Conservation (phyloP, 2,329 filamentous ascomycete genomes). For the Diaporthe citriasiana region DNA sequence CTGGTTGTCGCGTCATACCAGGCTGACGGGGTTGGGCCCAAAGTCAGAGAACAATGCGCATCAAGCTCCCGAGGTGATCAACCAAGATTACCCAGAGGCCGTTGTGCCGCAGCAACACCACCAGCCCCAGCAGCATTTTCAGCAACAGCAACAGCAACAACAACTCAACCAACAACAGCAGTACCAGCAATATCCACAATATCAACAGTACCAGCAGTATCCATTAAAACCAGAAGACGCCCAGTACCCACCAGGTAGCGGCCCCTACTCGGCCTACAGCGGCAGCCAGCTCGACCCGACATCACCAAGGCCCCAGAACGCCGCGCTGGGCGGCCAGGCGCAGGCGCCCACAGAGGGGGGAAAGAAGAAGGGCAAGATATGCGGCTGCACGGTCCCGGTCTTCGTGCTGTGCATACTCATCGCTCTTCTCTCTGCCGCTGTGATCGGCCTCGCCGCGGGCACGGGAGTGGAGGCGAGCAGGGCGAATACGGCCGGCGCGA, state of each 20-base stretch:
- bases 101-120: slow-evolving; percentile 20
- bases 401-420: slow-evolving; percentile 58
- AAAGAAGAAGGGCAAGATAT: slow-evolving; percentile 45
- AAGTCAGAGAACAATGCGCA: slow-evolving; percentile 35
- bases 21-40: slow-evolving; percentile 27
- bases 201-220: slow-evolving; percentile 32
- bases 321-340: not conserved
- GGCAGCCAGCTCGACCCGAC: slow-evolving; percentile 33
- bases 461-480: slow-evolving; percentile 58
- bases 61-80: slow-evolving; percentile 40
- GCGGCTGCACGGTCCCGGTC: slow-evolving; percentile 56
- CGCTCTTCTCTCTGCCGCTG: slow-evolving; percentile 55
- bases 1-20: not conserved
- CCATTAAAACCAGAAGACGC: slow-evolving; percentile 35
- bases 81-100: slow-evolving; percentile 37
- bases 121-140: not conserved
- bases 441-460: slow-evolving; percentile 61
- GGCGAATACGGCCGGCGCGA: slow-evolving; percentile 54
- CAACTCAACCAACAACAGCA: slow-evolving; percentile 2
- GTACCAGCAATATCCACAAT: slow-evolving; percentile 28
- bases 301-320: slow-evolving; percentile 32
- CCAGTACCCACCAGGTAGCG: not conserved
- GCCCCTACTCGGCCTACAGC: slow-evolving; percentile 38
- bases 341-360: not conserved
- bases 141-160: slow-evolving; percentile 15